Evolutionary conservation across 129 eudicot genomes (phyloP).

Genomic region (Artemisia argyi): DNA sequence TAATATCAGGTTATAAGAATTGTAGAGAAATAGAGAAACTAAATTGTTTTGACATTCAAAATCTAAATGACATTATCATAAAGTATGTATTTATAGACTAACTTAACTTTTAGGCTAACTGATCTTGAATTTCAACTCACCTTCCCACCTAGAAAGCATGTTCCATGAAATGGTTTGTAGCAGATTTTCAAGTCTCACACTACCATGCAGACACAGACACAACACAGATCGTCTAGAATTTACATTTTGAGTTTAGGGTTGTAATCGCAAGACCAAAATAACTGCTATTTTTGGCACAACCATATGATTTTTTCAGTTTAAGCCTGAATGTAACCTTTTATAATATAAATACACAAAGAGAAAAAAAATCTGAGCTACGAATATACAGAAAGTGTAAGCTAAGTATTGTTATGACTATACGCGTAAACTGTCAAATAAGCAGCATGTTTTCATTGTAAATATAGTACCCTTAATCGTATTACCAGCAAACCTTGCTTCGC

Average conservation of each 20-base stretch:
- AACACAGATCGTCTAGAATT: background rate
- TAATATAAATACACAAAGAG: too few relatives aligned
- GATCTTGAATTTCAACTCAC: background rate
- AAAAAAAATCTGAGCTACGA: background rate
- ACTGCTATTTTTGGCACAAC: too few relatives aligned
- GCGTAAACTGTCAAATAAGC: background rate
- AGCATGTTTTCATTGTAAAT: background rate
- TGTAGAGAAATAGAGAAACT: background rate
- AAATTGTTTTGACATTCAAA: too few relatives aligned
- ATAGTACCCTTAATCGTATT: background rate
- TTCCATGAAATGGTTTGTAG: too few relatives aligned
- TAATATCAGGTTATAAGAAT: background rate
- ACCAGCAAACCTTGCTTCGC: background rate
- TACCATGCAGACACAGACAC: background rate
- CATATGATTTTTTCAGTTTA: too few relatives aligned
- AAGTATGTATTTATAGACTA: too few relatives aligned
- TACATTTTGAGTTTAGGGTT: background rate
- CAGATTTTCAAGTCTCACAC: background rate
- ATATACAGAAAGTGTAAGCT: background rate
- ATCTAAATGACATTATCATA: too few relatives aligned
- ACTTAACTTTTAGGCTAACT: too few relatives aligned
- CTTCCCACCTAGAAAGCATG: background rate
- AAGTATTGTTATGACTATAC: background rate
- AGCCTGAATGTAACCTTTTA: too few relatives aligned
- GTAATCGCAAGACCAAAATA: slow-evolving; percentile 3